These are phyloP conservation scores for Trichothecium sympodiale DNA, from an alignment of 2,329 filamentous ascomycete genomes.

Conservation along the genomic window DNA sequence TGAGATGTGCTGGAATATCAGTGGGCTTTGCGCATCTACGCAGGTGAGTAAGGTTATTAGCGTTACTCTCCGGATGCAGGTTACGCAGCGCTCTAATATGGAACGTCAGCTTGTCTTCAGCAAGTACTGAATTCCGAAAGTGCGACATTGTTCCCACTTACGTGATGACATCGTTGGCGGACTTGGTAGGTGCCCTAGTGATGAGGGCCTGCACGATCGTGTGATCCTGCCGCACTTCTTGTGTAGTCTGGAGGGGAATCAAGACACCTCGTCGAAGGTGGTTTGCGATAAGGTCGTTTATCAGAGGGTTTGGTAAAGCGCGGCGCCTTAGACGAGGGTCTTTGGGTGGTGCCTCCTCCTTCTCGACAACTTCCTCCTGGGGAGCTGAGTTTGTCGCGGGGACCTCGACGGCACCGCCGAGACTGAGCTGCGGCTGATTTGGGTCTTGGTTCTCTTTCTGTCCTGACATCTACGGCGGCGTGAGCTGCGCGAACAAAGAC, in stretches of 20 bases:
- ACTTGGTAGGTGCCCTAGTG: slow-evolving; percentile 60
- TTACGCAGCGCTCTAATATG: slow-evolving; percentile 39
- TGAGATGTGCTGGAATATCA: slow-evolving; percentile 56
- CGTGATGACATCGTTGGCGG: slow-evolving; percentile 63
- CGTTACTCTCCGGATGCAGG: slow-evolving; percentile 46
- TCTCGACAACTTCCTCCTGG: too few relatives aligned
- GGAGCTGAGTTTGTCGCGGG: too few relatives aligned
- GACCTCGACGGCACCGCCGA: too few relatives aligned
- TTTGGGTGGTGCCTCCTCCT: slow-evolving; percentile 2
- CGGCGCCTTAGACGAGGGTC: slow-evolving; percentile 4
- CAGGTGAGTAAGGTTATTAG: slow-evolving; percentile 58
- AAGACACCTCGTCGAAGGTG: slow-evolving; percentile 36
- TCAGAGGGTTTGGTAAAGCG: slow-evolving; percentile 22
- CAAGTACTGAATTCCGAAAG: neutral
- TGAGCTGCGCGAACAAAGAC: too few relatives aligned
- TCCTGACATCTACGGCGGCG: neutral
- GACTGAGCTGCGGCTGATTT: neutral
- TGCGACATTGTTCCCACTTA: slow-evolving; percentile 28
- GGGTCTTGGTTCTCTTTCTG: slow-evolving; percentile 5
- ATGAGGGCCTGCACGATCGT: slow-evolving; percentile 54
- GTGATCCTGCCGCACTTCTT: slow-evolving; percentile 51
- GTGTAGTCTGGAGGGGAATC: slow-evolving; percentile 52
- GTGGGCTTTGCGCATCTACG: slow-evolving; percentile 64
- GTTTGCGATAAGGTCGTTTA: slow-evolving; percentile 21
- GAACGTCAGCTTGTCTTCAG: slow-evolving; percentile 9